Base-by-base conservation (phyloP, 192 early-diverging fungal species). In the Dissophora globulifera region DNA sequence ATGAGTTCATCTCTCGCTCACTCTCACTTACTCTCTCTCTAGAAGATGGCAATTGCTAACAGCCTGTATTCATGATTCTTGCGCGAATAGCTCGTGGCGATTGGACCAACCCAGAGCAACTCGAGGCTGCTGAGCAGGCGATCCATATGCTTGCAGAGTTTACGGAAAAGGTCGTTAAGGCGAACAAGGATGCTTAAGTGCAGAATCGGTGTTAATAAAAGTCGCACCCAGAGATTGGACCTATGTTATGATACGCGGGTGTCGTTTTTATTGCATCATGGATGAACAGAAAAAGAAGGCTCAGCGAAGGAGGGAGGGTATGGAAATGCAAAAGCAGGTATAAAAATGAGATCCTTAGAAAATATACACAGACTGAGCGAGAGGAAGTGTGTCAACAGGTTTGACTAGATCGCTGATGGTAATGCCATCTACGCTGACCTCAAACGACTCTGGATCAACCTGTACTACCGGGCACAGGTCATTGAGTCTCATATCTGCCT, bases 401-500 rank as follows among this genome's bases (percentile, higher is more conserved):
- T 86, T 88, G 63, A 92, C 90, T 71, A 66, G 50, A 29, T 67
- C 76, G 7, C 71, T 80, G 31, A 90, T 84, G 1, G 78, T 58
- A 56, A 84, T 69, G 17, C 94, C 96, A 64, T 98, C 91, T 3
- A 92, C 91, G 8, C 67, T 86, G 10, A 97, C 95, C 32, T 84
- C 83, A 78, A 97, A 98, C 1, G 93, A 96, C 65, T 98, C 96
- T 0, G 96, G 94, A 69, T 98, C 94, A 3, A 98, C 93, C 0
- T 81, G 62, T 13, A 98, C 88, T 12, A 86, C 84, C 3, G 96
- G 96, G 56, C 88, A 75, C 0, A 80, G 63, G 58, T 88, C 83
- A 71, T 98, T 98, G 33, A 93, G 84, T 69, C 93, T 95, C 88
- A 98, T 93, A 57, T 94, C 92, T 17, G 78, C 84, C 67, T 98